Evolutionary conservation across 805 yeast genomes (phyloP), one percentile per base, ranked within the genome.

Genomic region (Schwanniomyces occidentalis): DNA sequence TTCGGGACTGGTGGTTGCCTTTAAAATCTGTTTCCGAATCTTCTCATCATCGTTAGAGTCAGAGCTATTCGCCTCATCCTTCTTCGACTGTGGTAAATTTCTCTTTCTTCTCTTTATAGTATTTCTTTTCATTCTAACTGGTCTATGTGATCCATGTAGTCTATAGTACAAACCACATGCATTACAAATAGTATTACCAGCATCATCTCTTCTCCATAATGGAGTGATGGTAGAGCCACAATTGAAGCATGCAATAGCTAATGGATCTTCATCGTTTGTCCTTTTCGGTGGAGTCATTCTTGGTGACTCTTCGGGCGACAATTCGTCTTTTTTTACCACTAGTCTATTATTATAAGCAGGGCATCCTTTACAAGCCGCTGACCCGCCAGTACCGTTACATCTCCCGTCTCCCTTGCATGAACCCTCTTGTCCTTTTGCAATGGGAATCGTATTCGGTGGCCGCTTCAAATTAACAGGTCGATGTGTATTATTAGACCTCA

Each of bases 351-450:
- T 85, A 53, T 58, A 85, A 4, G 93, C 86, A 2, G 95, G 93
- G 52, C 95, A 86, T 2, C 90, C 89, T 43, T 76, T 70, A 57
- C 95, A 86, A 3, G 87, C 87, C 5, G 71, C 71, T 2, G 88
- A 61, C 1, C 95, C 95, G 5, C 95, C 95, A 3, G 90, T 85
- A 3, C 95, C 95, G 50, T 86, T 85, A 57, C 95, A 86, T 40
- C 79, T 71, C 4, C 95, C 89, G 45, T 80, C 82, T 2, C 90
- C 90, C 22, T 79, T 74, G 48, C 90, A 83, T 4, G 81, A 68
- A 2, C 88, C 89, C 24, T 54, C 63, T 18, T 64, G 61, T 14
- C 8, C 15, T 24, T 61, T 56, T 8, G 61, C 51, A n/a, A 76
- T 49, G 4, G 69, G 48, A 1, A 76, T 69, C 13, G 73, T 62